A percentile compares a stretch with the other conserved stretches of the same genome.
phyloP scores from a whole-genome alignment of 208 protist species.

The Leishmania tarentolae region DNA sequence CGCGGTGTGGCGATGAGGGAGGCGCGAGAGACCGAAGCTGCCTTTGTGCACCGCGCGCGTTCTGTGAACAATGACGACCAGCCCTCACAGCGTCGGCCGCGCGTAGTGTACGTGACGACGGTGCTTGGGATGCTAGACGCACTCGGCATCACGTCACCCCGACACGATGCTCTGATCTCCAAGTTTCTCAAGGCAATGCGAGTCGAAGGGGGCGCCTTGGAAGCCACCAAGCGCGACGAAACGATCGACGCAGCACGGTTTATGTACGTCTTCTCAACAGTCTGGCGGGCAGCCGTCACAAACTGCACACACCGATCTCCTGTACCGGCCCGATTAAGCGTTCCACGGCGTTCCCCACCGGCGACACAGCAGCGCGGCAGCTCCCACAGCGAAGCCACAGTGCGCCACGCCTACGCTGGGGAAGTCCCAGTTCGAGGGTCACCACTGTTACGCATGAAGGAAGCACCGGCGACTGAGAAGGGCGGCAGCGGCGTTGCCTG shows the following conservation, averaged over 20 bases:
- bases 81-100: conserved; percentile 9
- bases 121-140: conserved; percentile 28
- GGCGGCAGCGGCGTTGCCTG: neutral
- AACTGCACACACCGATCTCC: neutral
- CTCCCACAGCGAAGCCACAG: neutral
- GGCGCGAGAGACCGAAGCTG: conserved; percentile 10
- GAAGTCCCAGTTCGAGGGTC: neutral
- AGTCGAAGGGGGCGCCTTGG: conserved; percentile 3
- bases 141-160: conserved; percentile 18
- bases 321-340: neutral
- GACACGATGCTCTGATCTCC: conserved; percentile 32
- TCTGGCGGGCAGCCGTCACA: conserved; percentile 39
- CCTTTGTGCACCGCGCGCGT: neutral
- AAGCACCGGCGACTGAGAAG: neutral
- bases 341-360: neutral
- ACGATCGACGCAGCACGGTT: conserved; percentile 40
- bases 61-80: neutral
- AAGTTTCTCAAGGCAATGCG: conserved; percentile 51
- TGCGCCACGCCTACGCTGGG: neutral
- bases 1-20: conserved; percentile 11
- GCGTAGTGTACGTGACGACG: conserved; percentile 22
- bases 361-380: neutral
- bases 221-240: conserved; percentile 1
- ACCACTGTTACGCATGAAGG: neutral
- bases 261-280: conserved; percentile 42